A percentile compares a stretch with the other conserved stretches of the same genome.
These are phyloP conservation scores for Spergularia bocconei DNA, from an alignment of 148 eudicot genomes.

Conservation along the genomic window DNA sequence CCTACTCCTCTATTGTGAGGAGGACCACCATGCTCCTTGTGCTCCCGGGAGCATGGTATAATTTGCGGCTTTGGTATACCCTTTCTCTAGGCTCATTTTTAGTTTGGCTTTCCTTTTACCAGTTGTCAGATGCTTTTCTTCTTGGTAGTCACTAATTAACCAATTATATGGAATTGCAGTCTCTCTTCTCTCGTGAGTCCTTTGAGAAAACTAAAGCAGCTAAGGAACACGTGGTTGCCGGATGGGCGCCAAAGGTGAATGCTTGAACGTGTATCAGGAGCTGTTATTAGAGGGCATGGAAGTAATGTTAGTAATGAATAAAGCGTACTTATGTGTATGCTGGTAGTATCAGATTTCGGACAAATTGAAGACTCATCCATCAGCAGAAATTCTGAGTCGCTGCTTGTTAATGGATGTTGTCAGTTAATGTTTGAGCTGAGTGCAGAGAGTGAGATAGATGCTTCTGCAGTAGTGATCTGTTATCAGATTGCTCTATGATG, in stretches of 20 bases:
- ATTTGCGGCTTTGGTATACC: too few species aligned
- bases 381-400: neutral
- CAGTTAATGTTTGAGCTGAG: too few species aligned
- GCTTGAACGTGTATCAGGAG: conserved; percentile 34
- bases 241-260: conserved; percentile 57
- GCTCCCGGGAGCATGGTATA: too few species aligned
- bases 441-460: too few species aligned
- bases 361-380: neutral
- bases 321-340: neutral
- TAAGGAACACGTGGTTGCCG: conserved; percentile 43
- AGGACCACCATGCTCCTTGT: too few species aligned
- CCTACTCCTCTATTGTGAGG: too few species aligned
- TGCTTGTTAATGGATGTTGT: neutral
- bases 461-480: too few species aligned
- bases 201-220: conserved; percentile 49
- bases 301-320: conserved; percentile 8
- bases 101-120: neutral
- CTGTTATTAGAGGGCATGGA: neutral
- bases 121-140: neutral
- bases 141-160: neutral
- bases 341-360: neutral
- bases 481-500: too few species aligned
- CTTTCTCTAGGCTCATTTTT: neutral
- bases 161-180: conserved; percentile 31
- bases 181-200: conserved; percentile 41